Evolutionary conservation across 352 stramenopile species (phyloP).

Genomic region (Phytophthora capsici): DNA sequence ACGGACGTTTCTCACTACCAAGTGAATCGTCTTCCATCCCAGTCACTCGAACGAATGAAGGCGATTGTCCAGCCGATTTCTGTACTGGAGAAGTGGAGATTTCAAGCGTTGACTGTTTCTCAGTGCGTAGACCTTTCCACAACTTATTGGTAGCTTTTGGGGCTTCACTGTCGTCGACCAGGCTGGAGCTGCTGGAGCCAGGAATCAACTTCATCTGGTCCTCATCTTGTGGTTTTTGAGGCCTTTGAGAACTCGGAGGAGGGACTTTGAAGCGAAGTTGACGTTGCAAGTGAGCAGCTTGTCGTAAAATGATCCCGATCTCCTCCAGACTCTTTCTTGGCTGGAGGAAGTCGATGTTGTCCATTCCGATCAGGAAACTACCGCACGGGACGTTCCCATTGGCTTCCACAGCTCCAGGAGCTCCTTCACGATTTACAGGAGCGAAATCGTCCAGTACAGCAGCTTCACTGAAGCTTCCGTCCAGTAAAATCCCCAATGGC

Average conservation of each 20-base stretch:
- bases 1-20: slow-evolving; percentile 9
- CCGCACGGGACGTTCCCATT: slow-evolving; percentile 47
- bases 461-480: slow-evolving; percentile 42
- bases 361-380: slow-evolving; percentile 62
- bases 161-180: slow-evolving; percentile 12
- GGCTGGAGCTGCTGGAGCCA: slow-evolving; percentile 13
- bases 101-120: not conserved
- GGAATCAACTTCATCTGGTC: slow-evolving; percentile 26
- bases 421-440: slow-evolving; percentile 47
- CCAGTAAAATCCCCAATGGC: slow-evolving; percentile 74
- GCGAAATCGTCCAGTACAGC: slow-evolving; percentile 77
- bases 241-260: slow-evolving; percentile 15
- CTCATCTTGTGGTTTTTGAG: slow-evolving; percentile 6
- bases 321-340: slow-evolving; percentile 56
- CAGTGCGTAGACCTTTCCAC: slow-evolving; percentile 17
- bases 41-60: slow-evolving; percentile 38
- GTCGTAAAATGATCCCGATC: slow-evolving; percentile 62
- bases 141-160: not conserved
- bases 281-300: slow-evolving; percentile 60
- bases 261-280: slow-evolving; percentile 55
- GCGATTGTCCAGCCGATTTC: slow-evolving; percentile 1
- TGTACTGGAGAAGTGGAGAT: not conserved
- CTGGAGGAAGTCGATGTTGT: slow-evolving; percentile 64
- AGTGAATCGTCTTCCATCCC: slow-evolving; percentile 25
- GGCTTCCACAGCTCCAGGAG: slow-evolving; percentile 50